Evolutionary conservation across 768 basidiomycete genomes (phyloP), one percentile per base, ranked within the genome.

Genomic region (Mycena indigotica): DNA sequence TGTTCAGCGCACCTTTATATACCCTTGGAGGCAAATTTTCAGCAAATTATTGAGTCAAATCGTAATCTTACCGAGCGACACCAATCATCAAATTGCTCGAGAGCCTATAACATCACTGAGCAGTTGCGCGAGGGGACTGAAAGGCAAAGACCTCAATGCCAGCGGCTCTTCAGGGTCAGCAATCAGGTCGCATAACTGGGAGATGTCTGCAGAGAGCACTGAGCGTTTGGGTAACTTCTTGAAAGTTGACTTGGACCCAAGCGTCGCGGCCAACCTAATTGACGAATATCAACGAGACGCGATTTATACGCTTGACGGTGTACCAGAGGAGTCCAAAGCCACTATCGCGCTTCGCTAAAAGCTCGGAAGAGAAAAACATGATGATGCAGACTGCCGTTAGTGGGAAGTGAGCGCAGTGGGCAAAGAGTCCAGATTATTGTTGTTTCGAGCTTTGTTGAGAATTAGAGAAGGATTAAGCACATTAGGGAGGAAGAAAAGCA

Each of bases 61-160:
- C n/a, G n/a, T 24, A 21, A 60, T 23, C 83, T 57, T 70, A 93
- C 93, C 93, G 84, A 21, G 89, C 91, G 30, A 89, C 94, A 3
- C 94, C 94, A 58, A 95, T 87, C 80, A 96, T 86, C 40, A 96
- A 74, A 67, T 93, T 93, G 57, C 92, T 93, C 10, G 93, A 94
- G 53, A 95, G 55, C 17, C 61, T 63, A 28, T 2, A 50, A 15
- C 3, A 16, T 12, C 46, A 5, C n/a, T 40, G 26, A 24, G 57
- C 16, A 50, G 24, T 50, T 28, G 25, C 16, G 50, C 15, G 46
- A 24, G 12, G n/a, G n/a, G 38, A 35, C 10, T 21, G 19, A 29
- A 29, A 21, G 50, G 44, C 26, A 12, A 16, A 19, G 52, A 75
- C 61, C 94, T 80, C 55, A 96, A 74, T 2, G 94, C 93, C 29